Evolutionary conservation across 23 red algal genomes (phyloP).

Genomic region (Porphyridium purpureum): DNA sequence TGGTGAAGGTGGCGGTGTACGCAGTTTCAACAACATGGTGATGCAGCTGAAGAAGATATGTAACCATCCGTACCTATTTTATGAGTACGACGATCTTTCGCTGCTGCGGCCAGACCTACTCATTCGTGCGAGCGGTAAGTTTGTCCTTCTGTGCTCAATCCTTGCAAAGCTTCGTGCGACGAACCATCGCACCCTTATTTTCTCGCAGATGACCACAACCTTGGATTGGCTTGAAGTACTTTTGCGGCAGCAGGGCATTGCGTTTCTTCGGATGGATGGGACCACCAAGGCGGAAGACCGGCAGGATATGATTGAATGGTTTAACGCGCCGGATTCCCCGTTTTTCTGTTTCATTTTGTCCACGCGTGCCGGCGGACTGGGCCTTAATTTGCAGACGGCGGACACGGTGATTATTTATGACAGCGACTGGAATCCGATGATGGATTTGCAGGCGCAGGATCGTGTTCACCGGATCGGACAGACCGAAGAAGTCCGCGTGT

Average conservation of each 20-base stretch:
- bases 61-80: conserved; percentile 97
- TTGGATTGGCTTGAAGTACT: conserved; percentile 78
- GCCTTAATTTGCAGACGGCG: conserved; percentile 93
- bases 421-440: conserved; percentile 97
- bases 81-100: conserved; percentile 46
- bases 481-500: conserved; percentile 76
- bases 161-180: conserved; percentile 56
- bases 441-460: conserved; percentile 99
- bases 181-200: conserved; percentile 73
- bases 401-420: conserved; percentile 99
- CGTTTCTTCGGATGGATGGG: conserved; percentile 78
- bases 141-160: conserved; percentile 59
- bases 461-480: conserved; percentile 97
- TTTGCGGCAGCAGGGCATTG: conserved; percentile 31
- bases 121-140: conserved; percentile 86
- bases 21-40: conserved; percentile 56
- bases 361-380: conserved; percentile 85
- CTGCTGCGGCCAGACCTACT: conserved; percentile 42
- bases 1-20: conserved; percentile 21
- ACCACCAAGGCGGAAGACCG: conserved; percentile 76
- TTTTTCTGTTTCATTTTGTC: conserved; percentile 94
- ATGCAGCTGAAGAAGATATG: conserved; percentile 98
- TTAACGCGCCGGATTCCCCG: conserved; percentile 66
- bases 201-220: conserved; percentile 91
- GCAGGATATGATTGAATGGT: conserved; percentile 60